A percentile compares a stretch with the other conserved stretches of the same genome.
phyloP scores from a whole-genome alignment of 495 filamentous ascomycete species.

The Xylaria castorea region DNA sequence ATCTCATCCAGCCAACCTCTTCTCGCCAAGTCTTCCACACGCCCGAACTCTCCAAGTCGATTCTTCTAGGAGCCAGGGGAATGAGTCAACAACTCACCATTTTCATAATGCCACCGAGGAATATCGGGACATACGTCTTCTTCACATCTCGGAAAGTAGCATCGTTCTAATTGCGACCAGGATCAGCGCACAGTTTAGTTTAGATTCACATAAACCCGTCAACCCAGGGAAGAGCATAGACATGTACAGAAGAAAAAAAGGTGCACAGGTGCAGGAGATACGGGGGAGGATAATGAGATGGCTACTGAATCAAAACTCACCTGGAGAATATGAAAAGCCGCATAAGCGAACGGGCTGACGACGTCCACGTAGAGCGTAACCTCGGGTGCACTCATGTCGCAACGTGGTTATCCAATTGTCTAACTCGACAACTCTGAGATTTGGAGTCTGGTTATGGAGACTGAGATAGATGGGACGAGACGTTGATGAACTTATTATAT shows the following conservation, averaged over 20 bases:
- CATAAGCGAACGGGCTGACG: conserved; percentile 74
- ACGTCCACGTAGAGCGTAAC: conserved; percentile 73
- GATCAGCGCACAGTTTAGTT: not conserved
- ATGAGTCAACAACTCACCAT: conserved; percentile 36
- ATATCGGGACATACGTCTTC: conserved; percentile 70
- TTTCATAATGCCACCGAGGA: conserved; percentile 74
- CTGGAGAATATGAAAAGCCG: conserved; percentile 67
- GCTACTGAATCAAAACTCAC: conserved; percentile 46
- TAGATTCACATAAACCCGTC: not conserved
- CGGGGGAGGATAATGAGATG: not conserved
- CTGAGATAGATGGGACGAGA: not conserved
- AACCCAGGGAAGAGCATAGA: not conserved
- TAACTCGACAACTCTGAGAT: not conserved
- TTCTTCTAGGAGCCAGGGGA: not conserved
- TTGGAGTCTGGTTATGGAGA: not conserved
- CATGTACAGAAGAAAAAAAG: not conserved
- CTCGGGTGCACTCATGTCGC: conserved; percentile 52
- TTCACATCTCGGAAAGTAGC: conserved; percentile 65
- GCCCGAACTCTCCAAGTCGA: not conserved
- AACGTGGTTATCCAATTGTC: not conserved
- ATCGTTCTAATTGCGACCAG: conserved; percentile 57
- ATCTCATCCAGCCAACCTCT: not conserved
- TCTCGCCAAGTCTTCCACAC: not conserved
- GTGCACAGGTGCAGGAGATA: not conserved
- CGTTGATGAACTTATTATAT: not conserved